Base-by-base conservation (phyloP, 2,329 filamentous ascomycete species). In the Apiospora malaysiana region DNA sequence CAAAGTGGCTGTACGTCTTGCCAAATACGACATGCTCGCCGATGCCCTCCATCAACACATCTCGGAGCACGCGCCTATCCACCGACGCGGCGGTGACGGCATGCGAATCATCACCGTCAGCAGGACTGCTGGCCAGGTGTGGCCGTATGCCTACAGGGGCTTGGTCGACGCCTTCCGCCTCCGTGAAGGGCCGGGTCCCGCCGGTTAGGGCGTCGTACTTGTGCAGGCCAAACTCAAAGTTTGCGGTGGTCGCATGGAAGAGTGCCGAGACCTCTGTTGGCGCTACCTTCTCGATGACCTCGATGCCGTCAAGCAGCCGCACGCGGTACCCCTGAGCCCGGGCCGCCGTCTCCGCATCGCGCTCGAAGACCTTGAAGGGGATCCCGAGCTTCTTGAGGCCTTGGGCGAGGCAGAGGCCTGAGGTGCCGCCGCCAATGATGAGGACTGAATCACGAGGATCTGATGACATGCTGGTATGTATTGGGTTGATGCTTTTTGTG, bases 301-400 rank as follows among this genome's bases (percentile, higher is more conserved):
- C 68, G 9, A 73, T 73, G 2, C 79, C 79, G 14, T 76, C 74
- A 32, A 27, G 71, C 18, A 82, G 73, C 5, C 77, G 75, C 1
- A 84, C 72, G 23, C 82, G 78, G 70, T 83, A 84, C 2, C 82
- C 83, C 73, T 83, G 81, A 0, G 79, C 51, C n/a, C 70, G 65
- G 40, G 78, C 76, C 42, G 77, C 70, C 42, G 75, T 72, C 23
- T 72, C 75, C 10, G 74, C 72, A 69, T 82, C 79, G 68, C 77
- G 75, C 69, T 83, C 81, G 68, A 81, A 83, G 47, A 83, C 71
- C 25, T 75, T 76, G 72, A 82, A 82, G 5, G 81, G 77, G 43
- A 82, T 79, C 27, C 76, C 73, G 56, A 76, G 74, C 47, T 79
- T 79, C 27, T 75, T 75, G 6, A 82, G 77, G n/a, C 77, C 79